phyloP scores from a whole-genome alignment of 768 basidiomycete species.

The Rhizopogon roseolus region DNA sequence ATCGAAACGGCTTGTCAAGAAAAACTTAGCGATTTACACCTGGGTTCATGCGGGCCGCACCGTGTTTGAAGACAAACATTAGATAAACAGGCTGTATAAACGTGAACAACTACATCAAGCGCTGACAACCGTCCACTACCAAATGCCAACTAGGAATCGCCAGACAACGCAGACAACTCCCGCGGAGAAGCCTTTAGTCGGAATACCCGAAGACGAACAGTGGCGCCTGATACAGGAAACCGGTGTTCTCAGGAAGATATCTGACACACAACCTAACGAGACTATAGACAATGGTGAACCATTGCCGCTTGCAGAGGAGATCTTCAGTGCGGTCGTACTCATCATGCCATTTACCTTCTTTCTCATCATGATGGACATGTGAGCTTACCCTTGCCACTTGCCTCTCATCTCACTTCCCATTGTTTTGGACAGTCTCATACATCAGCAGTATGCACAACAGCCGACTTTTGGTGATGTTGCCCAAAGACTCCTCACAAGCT shows the following conservation, averaged over 20 bases:
- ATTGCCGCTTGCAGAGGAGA: constrained; percentile 54
- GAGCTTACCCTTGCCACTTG: constrained; percentile 23
- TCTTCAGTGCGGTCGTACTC: constrained; percentile 59
- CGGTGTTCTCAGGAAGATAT: constrained; percentile 45
- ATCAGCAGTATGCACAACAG: constrained; percentile 71
- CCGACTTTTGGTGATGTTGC: constrained; percentile 42
- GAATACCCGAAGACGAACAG: constrained; percentile 72
- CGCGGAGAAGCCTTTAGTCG: constrained; percentile 23
- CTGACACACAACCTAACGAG: constrained; percentile 2
- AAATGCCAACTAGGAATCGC: constrained; percentile 11
- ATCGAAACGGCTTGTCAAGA: constrained; percentile 2
- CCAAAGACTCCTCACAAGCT: constrained; percentile 57
- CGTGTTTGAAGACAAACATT: not conserved
- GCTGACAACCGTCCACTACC: too few species aligned
- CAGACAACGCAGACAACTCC: constrained; percentile 11
- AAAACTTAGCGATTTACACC: constrained; percentile 1
- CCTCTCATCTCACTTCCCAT: constrained; percentile 1
- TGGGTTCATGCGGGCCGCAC: constrained; percentile 1
- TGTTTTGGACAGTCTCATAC: constrained; percentile 51
- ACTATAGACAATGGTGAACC: constrained; percentile 29
- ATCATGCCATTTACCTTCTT: constrained; percentile 75
- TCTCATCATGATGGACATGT: constrained; percentile 84
- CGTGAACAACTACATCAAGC: too few species aligned
- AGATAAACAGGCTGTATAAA: too few species aligned
- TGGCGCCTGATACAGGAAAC: constrained; percentile 70